Percentiles rank a stretch among this genome's conserved stretches.
These are phyloP conservation scores for Apiotrichum veenhuisii DNA, from an alignment of 1,284 basidiomycete species.

Conservation along the genomic window DNA sequence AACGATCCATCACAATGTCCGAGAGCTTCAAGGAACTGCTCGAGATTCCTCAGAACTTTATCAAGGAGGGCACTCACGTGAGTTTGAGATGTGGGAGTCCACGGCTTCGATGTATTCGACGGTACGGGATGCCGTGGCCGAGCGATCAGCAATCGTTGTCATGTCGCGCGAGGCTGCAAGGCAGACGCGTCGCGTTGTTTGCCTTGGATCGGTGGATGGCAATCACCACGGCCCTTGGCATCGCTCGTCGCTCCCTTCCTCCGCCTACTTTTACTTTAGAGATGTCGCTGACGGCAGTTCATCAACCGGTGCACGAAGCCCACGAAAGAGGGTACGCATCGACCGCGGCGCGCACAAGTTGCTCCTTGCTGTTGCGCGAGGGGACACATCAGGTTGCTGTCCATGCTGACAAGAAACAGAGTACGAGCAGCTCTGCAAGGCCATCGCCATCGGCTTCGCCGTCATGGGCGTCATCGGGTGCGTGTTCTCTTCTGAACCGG, in stretches of 20 bases:
- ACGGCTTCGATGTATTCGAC: too few relatives aligned
- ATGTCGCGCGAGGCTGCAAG: too few relatives aligned
- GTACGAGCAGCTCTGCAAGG: conserved; percentile 85
- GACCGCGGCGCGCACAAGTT: neutral
- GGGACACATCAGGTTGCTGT: neutral
- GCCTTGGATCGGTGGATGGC: too few relatives aligned
- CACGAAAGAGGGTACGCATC: conserved; percentile 74
- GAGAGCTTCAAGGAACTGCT: conserved; percentile 78
- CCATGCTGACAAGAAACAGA: conserved; percentile 58
- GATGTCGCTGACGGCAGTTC: conserved; percentile 60
- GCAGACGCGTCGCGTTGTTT: too few relatives aligned
- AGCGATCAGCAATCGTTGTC: too few relatives aligned
- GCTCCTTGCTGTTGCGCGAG: too few relatives aligned
- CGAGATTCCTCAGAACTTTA: conserved; percentile 86
- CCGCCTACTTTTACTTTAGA: too few relatives aligned
- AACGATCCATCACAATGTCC: conserved; percentile 52
- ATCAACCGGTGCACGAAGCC: conserved; percentile 97
- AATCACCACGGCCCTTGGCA: too few relatives aligned
- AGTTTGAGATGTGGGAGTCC: too few relatives aligned
- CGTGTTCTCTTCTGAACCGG: conserved; percentile 33
- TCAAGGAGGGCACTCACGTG: conserved; percentile 90
- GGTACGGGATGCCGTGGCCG: too few relatives aligned
- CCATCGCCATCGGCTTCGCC: conserved; percentile 88
- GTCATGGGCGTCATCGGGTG: conserved; percentile 71
- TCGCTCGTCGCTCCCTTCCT: too few relatives aligned